These are phyloP conservation scores for Liquidambar formosana DNA, from an alignment of 164 flowering plant genomes.

Conservation along the genomic window DNA sequence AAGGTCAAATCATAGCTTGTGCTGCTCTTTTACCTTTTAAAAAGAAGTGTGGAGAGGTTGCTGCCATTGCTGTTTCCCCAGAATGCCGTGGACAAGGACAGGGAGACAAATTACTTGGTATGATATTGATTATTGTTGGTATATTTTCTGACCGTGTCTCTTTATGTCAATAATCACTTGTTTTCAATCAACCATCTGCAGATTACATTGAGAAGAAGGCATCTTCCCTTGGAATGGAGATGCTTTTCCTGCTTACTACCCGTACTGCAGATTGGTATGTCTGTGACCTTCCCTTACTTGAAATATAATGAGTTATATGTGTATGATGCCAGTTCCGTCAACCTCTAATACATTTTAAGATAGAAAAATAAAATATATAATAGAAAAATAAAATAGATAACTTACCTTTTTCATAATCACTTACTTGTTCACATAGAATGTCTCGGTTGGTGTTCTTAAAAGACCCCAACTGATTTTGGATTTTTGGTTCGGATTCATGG, in stretches of 20 bases:
- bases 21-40: conserved; percentile 90
- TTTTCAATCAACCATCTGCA: conserved; percentile 28
- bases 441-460: neutral
- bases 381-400: neutral
- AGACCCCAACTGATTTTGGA: too few species aligned
- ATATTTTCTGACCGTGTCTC: neutral
- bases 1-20: conserved; percentile 93
- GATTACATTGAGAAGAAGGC: conserved; percentile 97
- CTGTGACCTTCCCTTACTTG: neutral
- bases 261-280: conserved; percentile 95
- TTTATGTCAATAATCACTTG: neutral
- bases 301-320: neutral
- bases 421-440: neutral
- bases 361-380: neutral
- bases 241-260: conserved; percentile 89
- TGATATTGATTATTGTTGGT: conserved; percentile 6
- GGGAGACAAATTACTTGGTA: conserved; percentile 98
- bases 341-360: neutral
- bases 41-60: conserved; percentile 91
- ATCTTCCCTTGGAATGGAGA: conserved; percentile 65
- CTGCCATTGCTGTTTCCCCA: conserved; percentile 91
- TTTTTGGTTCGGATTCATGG: neutral
- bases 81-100: conserved; percentile 98
- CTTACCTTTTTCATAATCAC: too few species aligned
- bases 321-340: neutral